Evolutionary conservation across 441 rosid species (phyloP), one percentile per base, ranked within the genome.

Genomic region (Pelargonium hybrid): DNA sequence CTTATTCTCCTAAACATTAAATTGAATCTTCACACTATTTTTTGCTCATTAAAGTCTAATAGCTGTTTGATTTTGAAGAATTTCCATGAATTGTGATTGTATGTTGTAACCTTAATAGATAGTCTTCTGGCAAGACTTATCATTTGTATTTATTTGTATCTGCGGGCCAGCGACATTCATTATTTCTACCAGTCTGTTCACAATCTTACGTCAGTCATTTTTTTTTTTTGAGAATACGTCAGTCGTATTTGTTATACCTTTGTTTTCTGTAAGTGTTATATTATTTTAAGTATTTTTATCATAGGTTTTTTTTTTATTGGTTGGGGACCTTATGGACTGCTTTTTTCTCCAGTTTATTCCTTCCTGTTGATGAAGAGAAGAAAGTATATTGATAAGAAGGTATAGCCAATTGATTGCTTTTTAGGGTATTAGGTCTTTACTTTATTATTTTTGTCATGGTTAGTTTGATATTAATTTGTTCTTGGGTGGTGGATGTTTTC

Each of bases 291-390:
- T 31, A 31, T 31, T 31, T 31, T 31, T 4, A 31, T 31, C 15
- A 9, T 61, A 61, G 0, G 15, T n/a, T n/a, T 11, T 25, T 14
- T 25, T 37, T 61, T 25, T 61, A n/a, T 10, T 61, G 65, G 26
- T 3, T 61, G 6, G 65, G 26, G 65, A 61, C 13, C 37, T 61
- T 61, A 61, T 25, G 18, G 2, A n/a, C 29, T 61, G 7, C 65
- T 61, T n/a, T 61, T 61, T 61, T 61, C 65, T 61, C 26, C 65
- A 61, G 65, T 61, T 61, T 15, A 61, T 61, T 23, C 65, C 65
- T 61, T 23, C 65, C 37, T 4, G 20, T 61, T 23, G 65, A 61
- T 34, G 37, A 61, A 61, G 65, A 61, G 37, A 61, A 59, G 65
- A 23, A 23, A 11, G 37, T 61, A 11, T 61, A 25, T 20, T 61